Evolutionary conservation across 164 flowering plant species (phyloP).

Genomic region (Buxus sempervirens): DNA sequence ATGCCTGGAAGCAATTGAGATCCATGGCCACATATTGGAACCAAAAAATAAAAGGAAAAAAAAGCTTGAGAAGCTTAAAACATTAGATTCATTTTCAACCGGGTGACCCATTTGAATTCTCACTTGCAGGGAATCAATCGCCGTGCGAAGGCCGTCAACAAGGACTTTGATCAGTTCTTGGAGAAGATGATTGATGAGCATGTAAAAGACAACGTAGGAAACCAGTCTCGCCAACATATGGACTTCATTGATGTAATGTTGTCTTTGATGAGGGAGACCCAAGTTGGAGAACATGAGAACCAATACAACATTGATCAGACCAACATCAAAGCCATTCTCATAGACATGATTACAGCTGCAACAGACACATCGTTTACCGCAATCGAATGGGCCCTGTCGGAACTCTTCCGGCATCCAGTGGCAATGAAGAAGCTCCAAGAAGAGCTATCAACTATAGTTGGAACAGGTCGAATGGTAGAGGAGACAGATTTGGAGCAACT

Average conservation of each 20-base stretch:
- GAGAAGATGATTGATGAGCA: constrained; percentile 9
- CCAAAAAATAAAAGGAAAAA: too few species aligned
- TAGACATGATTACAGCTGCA: not conserved
- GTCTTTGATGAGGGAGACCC: constrained; percentile 10
- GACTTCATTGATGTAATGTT: constrained; percentile 20
- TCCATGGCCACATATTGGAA: too few species aligned
- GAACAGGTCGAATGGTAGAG: constrained; percentile 20
- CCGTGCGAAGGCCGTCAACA: not conserved
- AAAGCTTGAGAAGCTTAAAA: too few species aligned
- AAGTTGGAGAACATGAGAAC: not conserved
- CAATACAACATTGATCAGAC: not conserved
- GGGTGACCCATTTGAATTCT: too few species aligned
- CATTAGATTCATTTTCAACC: too few species aligned
- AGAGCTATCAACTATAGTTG: constrained; percentile 16
- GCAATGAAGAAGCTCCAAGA: constrained; percentile 19
- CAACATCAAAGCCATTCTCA: constrained; percentile 10
- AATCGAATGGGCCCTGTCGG: not conserved
- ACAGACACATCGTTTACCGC: not conserved
- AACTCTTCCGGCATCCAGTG: not conserved
- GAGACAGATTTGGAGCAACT: constrained; percentile 22
- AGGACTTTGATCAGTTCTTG: not conserved
- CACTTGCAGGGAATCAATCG: constrained; percentile 1
- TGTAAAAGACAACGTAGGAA: not conserved
- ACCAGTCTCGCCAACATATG: not conserved
- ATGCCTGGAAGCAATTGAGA: too few species aligned